phyloP scores from a whole-genome alignment of 768 basidiomycete species.

The Trametopsis cervina region DNA sequence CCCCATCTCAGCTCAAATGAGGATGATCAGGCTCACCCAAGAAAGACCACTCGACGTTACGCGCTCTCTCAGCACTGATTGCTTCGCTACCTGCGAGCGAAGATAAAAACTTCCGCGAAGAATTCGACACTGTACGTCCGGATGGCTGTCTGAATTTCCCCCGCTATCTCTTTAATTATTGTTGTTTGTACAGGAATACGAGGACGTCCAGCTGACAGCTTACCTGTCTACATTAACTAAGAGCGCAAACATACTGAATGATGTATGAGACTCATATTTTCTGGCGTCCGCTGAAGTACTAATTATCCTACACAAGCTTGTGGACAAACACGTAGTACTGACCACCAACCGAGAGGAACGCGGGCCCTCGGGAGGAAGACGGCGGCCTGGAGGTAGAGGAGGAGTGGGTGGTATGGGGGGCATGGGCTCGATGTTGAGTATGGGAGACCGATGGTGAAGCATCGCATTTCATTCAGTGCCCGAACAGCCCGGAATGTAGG shows the following conservation, averaged over 20 bases:
- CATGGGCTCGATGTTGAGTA: constrained; percentile 9
- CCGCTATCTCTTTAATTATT: not conserved
- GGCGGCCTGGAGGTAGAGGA: constrained; percentile 41
- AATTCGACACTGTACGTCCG: constrained; percentile 71
- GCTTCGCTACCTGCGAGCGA: constrained; percentile 86
- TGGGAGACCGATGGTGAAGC: not conserved
- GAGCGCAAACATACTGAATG: constrained; percentile 80
- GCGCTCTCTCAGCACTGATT: constrained; percentile 79
- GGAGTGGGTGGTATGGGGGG: constrained; percentile 11
- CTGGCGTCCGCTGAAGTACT: constrained; percentile 5
- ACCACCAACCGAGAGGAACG: constrained; percentile 55
- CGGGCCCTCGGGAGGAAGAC: constrained; percentile 31
- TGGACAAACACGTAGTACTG: constrained; percentile 69
- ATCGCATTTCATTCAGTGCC: no score
- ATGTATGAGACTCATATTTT: constrained; percentile 44
- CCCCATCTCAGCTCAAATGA: not conserved
- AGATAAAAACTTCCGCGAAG: constrained; percentile 73
- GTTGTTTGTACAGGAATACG: constrained; percentile 66
- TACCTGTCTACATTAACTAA: constrained; percentile 87
- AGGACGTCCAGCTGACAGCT: constrained; percentile 89
- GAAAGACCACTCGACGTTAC: constrained; percentile 74
- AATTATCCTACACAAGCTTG: constrained; percentile 47
- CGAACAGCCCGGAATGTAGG: constrained; percentile 17
- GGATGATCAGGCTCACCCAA: constrained; percentile 50
- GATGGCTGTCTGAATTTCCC: not conserved